phyloP scores from a whole-genome alignment of 495 filamentous ascomycete species.

The Penicillium coffeae region DNA sequence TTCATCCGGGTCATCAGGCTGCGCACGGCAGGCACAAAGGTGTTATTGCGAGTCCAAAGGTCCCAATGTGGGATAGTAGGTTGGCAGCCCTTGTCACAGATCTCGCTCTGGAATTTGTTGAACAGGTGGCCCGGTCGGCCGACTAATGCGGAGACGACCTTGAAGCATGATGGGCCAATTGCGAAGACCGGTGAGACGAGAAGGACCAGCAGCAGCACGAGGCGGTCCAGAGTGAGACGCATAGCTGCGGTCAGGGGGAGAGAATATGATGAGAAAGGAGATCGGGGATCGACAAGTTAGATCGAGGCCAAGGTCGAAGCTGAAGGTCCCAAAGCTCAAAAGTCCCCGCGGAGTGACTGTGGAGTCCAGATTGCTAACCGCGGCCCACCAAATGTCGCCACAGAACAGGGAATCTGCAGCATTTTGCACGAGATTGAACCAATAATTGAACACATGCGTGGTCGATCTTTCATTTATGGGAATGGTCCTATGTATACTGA shows the following conservation, averaged over 20 bases:
- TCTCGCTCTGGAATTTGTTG: conserved; percentile 38
- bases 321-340: background rate
- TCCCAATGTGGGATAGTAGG: conserved; percentile 45
- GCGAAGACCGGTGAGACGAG: conserved; percentile 22
- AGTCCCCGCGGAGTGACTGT: conserved; percentile 1
- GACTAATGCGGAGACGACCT: conserved; percentile 36
- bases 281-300: background rate
- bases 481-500: no score
- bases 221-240: conserved; percentile 14
- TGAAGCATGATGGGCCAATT: conserved; percentile 34
- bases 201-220: conserved; percentile 19
- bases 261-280: background rate
- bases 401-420: background rate
- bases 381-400: background rate
- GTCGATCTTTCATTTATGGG: no score
- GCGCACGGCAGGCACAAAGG: conserved; percentile 40
- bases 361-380: conserved; percentile 7
- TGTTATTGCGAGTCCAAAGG: conserved; percentile 44
- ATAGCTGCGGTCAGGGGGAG: conserved; percentile 5
- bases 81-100: conserved; percentile 40
- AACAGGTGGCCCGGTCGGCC: conserved; percentile 33
- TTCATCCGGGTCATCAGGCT: conserved; percentile 33
- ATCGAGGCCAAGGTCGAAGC: background rate
- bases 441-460: no score
- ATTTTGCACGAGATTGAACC: background rate